Percentiles rank a stretch among this genome's conserved stretches.
Conservation (phyloP, 495 filamentous ascomycete species). For the Aspergillus saccharolyticus region DNA sequence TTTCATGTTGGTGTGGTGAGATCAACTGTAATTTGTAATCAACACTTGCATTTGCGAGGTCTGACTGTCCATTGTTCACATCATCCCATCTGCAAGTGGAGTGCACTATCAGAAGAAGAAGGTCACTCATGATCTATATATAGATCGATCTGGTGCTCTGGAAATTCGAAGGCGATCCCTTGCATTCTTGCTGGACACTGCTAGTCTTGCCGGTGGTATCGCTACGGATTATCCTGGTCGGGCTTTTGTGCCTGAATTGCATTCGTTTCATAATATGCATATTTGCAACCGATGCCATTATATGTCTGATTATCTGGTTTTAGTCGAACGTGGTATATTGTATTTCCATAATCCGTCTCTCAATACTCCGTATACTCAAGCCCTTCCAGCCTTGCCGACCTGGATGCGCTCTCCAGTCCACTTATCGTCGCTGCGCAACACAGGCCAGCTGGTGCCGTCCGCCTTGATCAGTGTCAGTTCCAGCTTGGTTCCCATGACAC, state of each 20-base stretch:
- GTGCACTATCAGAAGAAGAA: too few species aligned
- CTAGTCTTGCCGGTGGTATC: background rate
- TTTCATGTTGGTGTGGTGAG: background rate
- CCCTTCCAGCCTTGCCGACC: slow-evolving; percentile 70
- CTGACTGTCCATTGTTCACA: too few species aligned
- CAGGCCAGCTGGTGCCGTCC: slow-evolving; percentile 80
- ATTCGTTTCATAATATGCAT: too few species aligned
- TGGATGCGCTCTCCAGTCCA: slow-evolving; percentile 77
- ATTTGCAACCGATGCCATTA: too few species aligned
- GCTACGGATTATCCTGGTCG: too few species aligned
- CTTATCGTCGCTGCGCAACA: slow-evolving; percentile 78
- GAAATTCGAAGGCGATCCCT: too few species aligned
- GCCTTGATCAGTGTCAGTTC: slow-evolving; percentile 81
- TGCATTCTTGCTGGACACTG: too few species aligned
- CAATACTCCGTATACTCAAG: slow-evolving; percentile 33
- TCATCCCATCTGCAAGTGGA: too few species aligned
- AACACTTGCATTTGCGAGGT: background rate
- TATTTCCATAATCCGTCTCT: slow-evolving; percentile 3
- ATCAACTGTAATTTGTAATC: background rate
- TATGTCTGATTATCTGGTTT: slow-evolving; percentile 2
- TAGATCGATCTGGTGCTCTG: too few species aligned
- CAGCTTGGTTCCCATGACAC: slow-evolving; percentile 91
- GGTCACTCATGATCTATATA: too few species aligned
- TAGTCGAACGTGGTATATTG: background rate
- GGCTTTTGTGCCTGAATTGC: too few species aligned